Percentiles rank a stretch among this genome's conserved stretches.
Evolutionary conservation across 208 protist species (phyloP).

Genomic region (Porcisia hertigi): DNA sequence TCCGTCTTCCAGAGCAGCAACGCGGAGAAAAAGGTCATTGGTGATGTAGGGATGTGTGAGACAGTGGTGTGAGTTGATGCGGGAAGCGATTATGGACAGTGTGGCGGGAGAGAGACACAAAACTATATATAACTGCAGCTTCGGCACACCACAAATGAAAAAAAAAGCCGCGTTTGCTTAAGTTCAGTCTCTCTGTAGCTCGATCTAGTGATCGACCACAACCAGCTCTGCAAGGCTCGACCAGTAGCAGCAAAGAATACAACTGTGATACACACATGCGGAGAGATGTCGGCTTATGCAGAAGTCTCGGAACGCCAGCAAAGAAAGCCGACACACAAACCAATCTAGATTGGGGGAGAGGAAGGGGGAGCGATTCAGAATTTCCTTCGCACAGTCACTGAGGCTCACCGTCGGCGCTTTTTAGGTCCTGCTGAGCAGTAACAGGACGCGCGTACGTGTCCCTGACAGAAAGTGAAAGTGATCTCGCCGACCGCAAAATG

Average conservation of each 20-base stretch:
- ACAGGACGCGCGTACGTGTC: no score
- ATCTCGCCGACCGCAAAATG: no score
- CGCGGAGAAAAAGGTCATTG: constrained; percentile 28
- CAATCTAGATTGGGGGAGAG: no score
- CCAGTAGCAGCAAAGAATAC: neutral
- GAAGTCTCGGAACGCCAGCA: no score
- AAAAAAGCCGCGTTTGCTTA: neutral
- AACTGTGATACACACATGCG: neutral
- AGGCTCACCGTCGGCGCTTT: no score
- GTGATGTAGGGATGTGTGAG: neutral
- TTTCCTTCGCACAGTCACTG: no score
- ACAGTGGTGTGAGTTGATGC: neutral
- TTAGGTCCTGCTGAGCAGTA: no score
- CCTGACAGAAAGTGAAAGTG: no score
- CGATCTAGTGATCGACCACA: neutral
- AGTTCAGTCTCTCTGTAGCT: neutral
- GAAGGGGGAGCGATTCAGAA: no score
- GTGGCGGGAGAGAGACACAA: neutral
- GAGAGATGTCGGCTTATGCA: no score
- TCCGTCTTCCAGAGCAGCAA: constrained; percentile 41
- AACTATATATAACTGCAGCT: neutral
- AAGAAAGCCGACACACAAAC: no score
- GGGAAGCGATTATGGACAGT: neutral
- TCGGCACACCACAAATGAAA: neutral
- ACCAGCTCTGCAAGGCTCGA: neutral